Conservation (phyloP, 2,329 filamentous ascomycete species). For the Lecanosticta acicola region DNA sequence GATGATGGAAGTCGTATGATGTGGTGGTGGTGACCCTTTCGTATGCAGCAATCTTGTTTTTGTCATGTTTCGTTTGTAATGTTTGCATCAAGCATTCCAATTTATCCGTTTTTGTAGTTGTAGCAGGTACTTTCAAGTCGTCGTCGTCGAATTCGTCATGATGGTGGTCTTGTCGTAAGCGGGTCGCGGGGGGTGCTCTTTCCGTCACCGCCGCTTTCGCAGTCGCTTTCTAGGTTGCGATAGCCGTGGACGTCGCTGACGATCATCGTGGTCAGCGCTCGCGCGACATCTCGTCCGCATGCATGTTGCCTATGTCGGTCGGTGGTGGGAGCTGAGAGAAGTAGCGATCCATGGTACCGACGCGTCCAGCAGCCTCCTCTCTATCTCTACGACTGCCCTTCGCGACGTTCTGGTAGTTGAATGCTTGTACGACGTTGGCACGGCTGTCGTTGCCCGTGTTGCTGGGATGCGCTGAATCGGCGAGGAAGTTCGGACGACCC, state of each 20-base stretch:
- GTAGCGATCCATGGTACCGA: conserved; percentile 8
- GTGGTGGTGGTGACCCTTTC: too few species aligned
- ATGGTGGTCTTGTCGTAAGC: too few species aligned
- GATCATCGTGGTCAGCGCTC: conserved; percentile 7
- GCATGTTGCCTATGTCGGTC: conserved; percentile 5
- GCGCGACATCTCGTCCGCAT: conserved; percentile 17
- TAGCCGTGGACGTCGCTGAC: not conserved
- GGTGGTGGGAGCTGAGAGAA: conserved; percentile 7
- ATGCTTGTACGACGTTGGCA: not conserved
- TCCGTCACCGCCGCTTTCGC: not conserved
- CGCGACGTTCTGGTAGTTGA: not conserved
- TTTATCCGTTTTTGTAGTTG: too few species aligned
- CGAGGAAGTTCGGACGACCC: not conserved
- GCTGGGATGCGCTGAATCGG: conserved; percentile 1
- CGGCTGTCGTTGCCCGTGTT: not conserved
- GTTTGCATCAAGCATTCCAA: too few species aligned
- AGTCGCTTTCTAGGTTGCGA: not conserved
- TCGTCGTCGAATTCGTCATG: not conserved
- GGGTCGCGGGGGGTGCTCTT: too few species aligned
- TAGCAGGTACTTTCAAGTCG: too few species aligned
- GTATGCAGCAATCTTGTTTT: too few species aligned
- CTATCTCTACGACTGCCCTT: conserved; percentile 4
- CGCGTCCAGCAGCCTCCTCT: conserved; percentile 5
- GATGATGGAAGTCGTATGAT: too few species aligned
- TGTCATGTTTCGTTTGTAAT: too few species aligned